Evolutionary conservation across 345 rosid species (phyloP), one percentile per base, ranked within the genome.

Genomic region (Bretschneidera sinensis): DNA sequence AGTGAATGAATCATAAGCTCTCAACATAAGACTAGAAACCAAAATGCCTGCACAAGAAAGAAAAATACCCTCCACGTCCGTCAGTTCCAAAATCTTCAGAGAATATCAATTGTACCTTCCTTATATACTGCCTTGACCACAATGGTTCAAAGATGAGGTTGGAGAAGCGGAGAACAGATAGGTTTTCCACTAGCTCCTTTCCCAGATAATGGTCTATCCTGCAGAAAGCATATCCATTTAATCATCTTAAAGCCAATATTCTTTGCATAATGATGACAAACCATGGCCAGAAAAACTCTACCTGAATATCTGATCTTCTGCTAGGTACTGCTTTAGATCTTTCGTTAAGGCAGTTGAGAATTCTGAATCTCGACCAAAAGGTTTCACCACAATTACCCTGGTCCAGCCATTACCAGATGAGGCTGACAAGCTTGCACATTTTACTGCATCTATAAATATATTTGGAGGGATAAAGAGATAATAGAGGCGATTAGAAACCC

Each of bases 21-120:
- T n/a, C n/a, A n/a, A n/a, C n/a, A n/a, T n/a, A n/a, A n/a, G n/a
- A n/a, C 25, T 49, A 39, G 17, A 13, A 43, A 22, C 49, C 16
- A 31, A 19, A 18, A 25, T 20, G 24, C 28, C 45, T 20, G 10
- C 25, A 45, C 17, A 25, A 48, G 60, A 70, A 69, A 17, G 58
- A 24, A 68, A 62, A 47, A 43, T 86, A 92, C 99, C 99, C 99
- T 76, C 99, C 99, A 34, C 97, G 99, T 61, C 99, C 99, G 83
- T 94, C 96, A 0, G 99, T 94, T 71, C 99, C 99, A 33, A 94
- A 94, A 71, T 94, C 97, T 79, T 90, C 99, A 22, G 99, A 94
- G 71, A 94, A 94, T 76, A 90, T 84, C 14, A 94, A 68, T 65
- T 94, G 99, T 43, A 94, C 97, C 51, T 85, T 94, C 55, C 92